These are phyloP conservation scores for Talaromyces thailandensis DNA, from an alignment of 495 filamentous ascomycete genomes.

Conservation along the genomic window DNA sequence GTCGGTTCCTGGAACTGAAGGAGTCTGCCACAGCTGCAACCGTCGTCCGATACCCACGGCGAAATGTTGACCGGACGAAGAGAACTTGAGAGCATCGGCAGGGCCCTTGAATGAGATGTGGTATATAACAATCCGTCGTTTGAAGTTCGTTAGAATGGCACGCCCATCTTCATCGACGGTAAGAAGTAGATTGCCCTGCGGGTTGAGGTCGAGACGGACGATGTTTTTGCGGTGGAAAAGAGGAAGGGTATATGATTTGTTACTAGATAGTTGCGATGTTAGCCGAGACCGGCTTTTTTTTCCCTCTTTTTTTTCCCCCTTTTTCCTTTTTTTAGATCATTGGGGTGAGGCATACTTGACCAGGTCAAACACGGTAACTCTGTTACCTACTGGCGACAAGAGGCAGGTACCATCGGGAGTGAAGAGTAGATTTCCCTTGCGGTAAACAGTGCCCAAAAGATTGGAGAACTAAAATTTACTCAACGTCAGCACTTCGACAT, in stretches of 20 bases:
- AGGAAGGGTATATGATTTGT: conserved; percentile 91
- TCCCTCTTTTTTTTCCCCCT: no score
- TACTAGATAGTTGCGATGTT: conserved; percentile 39
- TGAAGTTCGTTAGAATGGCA: conserved; percentile 83
- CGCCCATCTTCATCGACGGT: conserved; percentile 91
- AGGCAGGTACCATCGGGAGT: conserved; percentile 93
- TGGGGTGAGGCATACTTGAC: conserved; percentile 61
- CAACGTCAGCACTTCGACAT: background rate
- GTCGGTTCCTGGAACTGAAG: conserved; percentile 69
- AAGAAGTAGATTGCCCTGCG: conserved; percentile 81
- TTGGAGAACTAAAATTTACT: conserved; percentile 68
- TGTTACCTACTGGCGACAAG: conserved; percentile 94
- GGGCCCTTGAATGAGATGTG: conserved; percentile 87
- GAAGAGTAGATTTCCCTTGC: conserved; percentile 92
- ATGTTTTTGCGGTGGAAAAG: conserved; percentile 94
- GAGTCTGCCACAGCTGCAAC: conserved; percentile 92
- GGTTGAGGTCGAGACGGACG: conserved; percentile 74
- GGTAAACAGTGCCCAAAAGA: conserved; percentile 92
- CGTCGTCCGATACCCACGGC: conserved; percentile 76
- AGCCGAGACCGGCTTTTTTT: no score
- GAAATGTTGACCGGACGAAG: conserved; percentile 84
- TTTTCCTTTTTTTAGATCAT: no score
- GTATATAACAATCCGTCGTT: conserved; percentile 74
- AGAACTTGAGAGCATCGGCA: conserved; percentile 80
- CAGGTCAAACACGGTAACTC: conserved; percentile 90